phyloP scores from a whole-genome alignment of 139 green algal species.

The Pedinophyceae sp. region DNA sequence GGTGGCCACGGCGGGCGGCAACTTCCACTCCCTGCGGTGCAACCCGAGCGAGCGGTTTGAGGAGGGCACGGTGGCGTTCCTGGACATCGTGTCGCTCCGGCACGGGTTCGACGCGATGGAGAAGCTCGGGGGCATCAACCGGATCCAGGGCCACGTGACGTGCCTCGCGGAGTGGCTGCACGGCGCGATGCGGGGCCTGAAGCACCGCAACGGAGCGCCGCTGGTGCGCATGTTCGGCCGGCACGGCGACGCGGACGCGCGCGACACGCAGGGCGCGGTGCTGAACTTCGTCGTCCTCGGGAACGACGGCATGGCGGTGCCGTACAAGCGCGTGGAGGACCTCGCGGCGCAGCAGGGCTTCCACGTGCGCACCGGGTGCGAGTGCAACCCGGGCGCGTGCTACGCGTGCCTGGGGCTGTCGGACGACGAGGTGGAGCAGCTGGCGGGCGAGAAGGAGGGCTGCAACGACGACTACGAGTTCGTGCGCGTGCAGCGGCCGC shows the following conservation, averaged over 20 bases:
- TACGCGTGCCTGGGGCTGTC: slow-evolving; percentile 40
- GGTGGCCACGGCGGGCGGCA: slow-evolving; percentile 33
- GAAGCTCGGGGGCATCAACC: slow-evolving; percentile 32
- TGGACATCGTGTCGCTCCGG: slow-evolving; percentile 46
- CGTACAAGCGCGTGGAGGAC: slow-evolving; percentile 37
- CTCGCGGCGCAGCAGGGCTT: slow-evolving; percentile 38
- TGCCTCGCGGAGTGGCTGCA: slow-evolving; percentile 14
- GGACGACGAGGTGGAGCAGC: slow-evolving; percentile 32
- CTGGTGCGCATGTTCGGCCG: slow-evolving; percentile 48
- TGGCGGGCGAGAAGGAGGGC: slow-evolving; percentile 47
- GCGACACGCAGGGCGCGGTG: slow-evolving; percentile 41
- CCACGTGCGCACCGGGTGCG: slow-evolving; percentile 34
- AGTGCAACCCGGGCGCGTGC: slow-evolving; percentile 55
- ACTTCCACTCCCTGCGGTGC: slow-evolving; percentile 59
- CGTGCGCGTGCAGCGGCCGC: slow-evolving; percentile 28
- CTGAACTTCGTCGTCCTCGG: slow-evolving; percentile 44
- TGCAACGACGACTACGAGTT: slow-evolving; percentile 56
- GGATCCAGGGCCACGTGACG: slow-evolving; percentile 19
- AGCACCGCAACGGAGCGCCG: slow-evolving; percentile 43
- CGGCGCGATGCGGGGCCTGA: slow-evolving; percentile 18
- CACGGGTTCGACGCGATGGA: slow-evolving; percentile 39
- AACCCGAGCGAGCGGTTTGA: slow-evolving; percentile 35
- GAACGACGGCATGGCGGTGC: slow-evolving; percentile 13
- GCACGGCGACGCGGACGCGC: slow-evolving; percentile 19
- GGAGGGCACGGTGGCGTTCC: slow-evolving; percentile 55